Evolutionary conservation across 2,329 filamentous ascomycete genomes (phyloP), one percentile per base, ranked within the genome.

Genomic region (Cladophialophora immunda): DNA sequence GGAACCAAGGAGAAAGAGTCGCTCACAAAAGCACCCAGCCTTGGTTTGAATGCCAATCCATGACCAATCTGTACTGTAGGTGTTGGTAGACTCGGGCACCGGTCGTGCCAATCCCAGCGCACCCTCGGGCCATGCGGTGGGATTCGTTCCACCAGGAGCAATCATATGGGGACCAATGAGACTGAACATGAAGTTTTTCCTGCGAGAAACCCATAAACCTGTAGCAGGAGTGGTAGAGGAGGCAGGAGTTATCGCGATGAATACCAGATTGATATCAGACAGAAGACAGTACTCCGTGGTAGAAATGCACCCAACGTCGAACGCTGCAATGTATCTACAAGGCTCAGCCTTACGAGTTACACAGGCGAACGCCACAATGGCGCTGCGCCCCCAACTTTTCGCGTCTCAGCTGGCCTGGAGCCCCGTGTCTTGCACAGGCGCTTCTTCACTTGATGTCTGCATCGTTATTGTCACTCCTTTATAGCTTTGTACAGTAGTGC

Each of bases 351-450:
- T 50, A 50, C 45, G 7, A 50, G 45, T 50, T 41, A 41, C 38
- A 41, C 38, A 41, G 34, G 9, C 9, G 9, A 19, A 50, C 45
- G 45, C 45, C 45, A 50, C 45, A 50, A 22, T 13, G 45, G 19
- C 45, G 45, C 45, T 50, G 45, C 45, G 45, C 45, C 45, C 45
- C 45, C 38, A 41, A 50, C 22, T 25, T 50, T 50, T 50, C 45
- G 45, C 45, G 45, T 50, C 45, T 50, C 45, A 25, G 45, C 13
- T 50, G 19, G 7, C 19, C 45, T 50, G 15, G n/a, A n/a, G 45
- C 45, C 19, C 45, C 45, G 45, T 50, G 19, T 47, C 19, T 47
- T 47, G 4, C 5, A 50, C 22, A 25, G 8, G 19, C 45, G 45
- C 45, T 50, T 50, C 45, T 25, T 25, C 19, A 50, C 45, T 15